Evolutionary conservation across 768 basidiomycete species (phyloP), one percentile per base, ranked within the genome.

Genomic region (Suillus discolor): DNA sequence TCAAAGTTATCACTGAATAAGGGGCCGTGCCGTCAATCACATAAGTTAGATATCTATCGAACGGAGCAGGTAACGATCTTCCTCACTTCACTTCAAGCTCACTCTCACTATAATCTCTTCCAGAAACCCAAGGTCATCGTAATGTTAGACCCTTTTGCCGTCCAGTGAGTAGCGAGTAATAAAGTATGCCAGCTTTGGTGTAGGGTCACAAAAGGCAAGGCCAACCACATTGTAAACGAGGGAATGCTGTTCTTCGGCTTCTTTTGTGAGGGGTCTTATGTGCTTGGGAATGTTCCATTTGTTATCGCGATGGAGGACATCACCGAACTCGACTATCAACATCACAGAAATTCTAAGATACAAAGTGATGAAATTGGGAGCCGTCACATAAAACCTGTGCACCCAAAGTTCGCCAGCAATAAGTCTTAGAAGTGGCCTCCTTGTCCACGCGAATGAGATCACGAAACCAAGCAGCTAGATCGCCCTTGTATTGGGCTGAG

Each of bases 231-330:
- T 6, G 34, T 36, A 28, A 28, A 28, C 28, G 34, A 39, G 13
- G 20, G n/a, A 45, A 45, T 12, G 9, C 9, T 45, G 20, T 18
- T 44, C 42, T 45, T 45, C 20, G 9, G 45, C 45, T 45, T 45
- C 45, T 45, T 45, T 45, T 6, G 39, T 42, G 20, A 41, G 49
- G 41, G 16, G 23, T 18, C 25, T 54, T 42, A 23, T 8, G 28
- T 53, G 28, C 16, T 57, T 38, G 23, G 55, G 55, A 31, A 31
- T 57, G 16, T 31, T 31, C 36, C 36, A 57, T 31, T 31, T 57
- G 16, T 57, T 12, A 12, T 11, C 49, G 8, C 3, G 42, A 44
- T 44, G 42, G 23, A 74, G 72, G 36, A 74, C 31, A 64, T 45
- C 47, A 23, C 47, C 12, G 12, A 49, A 49, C 49, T 49, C 49